A percentile compares a stretch with the other conserved stretches of the same genome.
phyloP scores from a whole-genome alignment of 345 rosid species.

The Eucalyptus viminalis region DNA sequence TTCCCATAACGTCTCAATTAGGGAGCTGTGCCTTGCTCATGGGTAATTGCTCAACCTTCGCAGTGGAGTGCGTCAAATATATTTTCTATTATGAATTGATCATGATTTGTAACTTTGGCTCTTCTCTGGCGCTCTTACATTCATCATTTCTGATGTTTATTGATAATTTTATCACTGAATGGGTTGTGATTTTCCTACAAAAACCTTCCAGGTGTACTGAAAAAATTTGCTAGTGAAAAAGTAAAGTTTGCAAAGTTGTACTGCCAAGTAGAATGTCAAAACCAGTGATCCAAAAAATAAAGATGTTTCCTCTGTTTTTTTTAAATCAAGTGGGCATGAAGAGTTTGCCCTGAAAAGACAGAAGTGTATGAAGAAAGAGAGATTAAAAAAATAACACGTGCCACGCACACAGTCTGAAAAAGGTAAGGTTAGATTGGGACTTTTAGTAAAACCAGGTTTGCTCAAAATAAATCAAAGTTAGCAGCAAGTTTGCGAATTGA shows the following conservation, averaged over 20 bases:
- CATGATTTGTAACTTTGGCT: neutral
- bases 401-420: neutral
- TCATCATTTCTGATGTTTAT: neutral
- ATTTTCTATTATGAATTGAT: neutral
- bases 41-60: slow-evolving; percentile 34
- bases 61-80: neutral
- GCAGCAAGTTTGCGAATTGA: neutral
- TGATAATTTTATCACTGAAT: neutral
- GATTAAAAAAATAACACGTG: neutral
- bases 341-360: neutral
- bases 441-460: neutral
- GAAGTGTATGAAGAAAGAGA: neutral
- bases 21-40: slow-evolving; percentile 70
- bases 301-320: neutral
- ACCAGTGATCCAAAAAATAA: neutral
- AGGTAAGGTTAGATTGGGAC: neutral
- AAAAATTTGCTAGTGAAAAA: neutral
- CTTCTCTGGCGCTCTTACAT: neutral
- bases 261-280: neutral
- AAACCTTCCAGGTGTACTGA: neutral
- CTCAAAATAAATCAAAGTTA: neutral
- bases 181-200: neutral
- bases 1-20: slow-evolving; percentile 67
- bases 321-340: neutral
- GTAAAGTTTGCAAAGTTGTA: neutral